A percentile compares a stretch with the other conserved stretches of the same genome.
These are phyloP conservation scores for Enterospora canceri DNA, from an alignment of 371 early-diverging fungal species.

Conservation along the genomic window DNA sequence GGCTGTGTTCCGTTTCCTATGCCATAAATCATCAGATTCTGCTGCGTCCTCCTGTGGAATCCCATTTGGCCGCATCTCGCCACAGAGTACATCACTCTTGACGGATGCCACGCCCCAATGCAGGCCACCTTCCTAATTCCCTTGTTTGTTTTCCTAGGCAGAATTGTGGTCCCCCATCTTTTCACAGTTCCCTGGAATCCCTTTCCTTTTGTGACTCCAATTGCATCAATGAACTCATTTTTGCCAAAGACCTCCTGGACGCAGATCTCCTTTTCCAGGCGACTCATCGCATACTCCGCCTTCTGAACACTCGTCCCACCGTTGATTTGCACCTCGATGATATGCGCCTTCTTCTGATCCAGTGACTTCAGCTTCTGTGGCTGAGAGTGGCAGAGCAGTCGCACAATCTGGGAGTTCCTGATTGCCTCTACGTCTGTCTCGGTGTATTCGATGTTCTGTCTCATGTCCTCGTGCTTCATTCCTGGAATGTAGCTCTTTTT, in stretches of 20 bases:
- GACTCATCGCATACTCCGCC: conserved; percentile 84
- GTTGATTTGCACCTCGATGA: conserved; percentile 97
- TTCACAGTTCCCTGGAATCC: conserved; percentile 96
- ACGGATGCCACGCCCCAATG: conserved; percentile 99
- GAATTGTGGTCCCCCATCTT: conserved; percentile 99
- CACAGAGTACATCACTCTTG: conserved; percentile 93
- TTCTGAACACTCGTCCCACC: conserved; percentile 90
- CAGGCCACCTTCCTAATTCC: conserved; percentile 99
- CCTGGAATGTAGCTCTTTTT: conserved; percentile 84
- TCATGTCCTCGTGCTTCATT: conserved; percentile 93
- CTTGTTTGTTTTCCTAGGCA: conserved; percentile 97
- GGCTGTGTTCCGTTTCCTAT: conserved; percentile 76
- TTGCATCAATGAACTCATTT: conserved; percentile 94
- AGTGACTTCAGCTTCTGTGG: conserved; percentile 76
- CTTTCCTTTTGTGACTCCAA: conserved; percentile 98
- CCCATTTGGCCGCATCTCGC: conserved; percentile 99
- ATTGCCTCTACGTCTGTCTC: conserved; percentile 77
- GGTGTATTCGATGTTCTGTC: conserved; percentile 71
- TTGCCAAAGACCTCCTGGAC: conserved; percentile 76
- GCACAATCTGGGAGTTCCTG: conserved; percentile 89
- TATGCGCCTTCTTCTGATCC: conserved; percentile 87
- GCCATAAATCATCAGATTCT: conserved; percentile 99
- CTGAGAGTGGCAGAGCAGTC: conserved; percentile 95
- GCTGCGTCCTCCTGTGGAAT: conserved; percentile 98
- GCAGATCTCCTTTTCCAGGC: conserved; percentile 87